Conservation (phyloP, 176 grass and related monocot species). For the Triticum aestivum region DNA sequence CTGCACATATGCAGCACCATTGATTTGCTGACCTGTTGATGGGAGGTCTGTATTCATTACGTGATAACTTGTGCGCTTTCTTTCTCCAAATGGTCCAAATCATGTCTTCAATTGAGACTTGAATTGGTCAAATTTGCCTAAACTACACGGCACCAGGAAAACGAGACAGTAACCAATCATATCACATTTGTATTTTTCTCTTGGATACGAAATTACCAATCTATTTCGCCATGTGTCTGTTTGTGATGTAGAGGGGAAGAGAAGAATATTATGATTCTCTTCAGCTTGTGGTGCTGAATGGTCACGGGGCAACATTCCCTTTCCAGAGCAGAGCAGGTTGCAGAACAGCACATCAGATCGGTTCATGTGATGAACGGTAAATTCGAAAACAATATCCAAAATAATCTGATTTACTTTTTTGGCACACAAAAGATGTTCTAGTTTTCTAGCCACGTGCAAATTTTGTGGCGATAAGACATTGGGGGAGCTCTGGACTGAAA, state of each 20-base stretch:
- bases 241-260: neutral
- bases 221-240: neutral
- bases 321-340: too few species aligned
- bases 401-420: too few species aligned
- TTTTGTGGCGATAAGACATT: too few species aligned
- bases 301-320: too few species aligned
- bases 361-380: too few species aligned
- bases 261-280: neutral
- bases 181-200: neutral
- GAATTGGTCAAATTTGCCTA: neutral
- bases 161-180: neutral
- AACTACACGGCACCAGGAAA: neutral
- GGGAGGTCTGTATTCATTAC: too few species aligned
- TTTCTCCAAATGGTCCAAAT: neutral
- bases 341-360: too few species aligned
- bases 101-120: neutral
- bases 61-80: neutral
- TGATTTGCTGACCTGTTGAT: neutral
- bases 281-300: neutral
- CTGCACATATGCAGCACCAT: neutral
- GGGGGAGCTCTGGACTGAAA: too few species aligned
- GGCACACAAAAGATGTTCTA: too few species aligned
- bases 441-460: too few species aligned
- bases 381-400: too few species aligned
- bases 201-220: neutral